Evolutionary conservation across 2,329 filamentous ascomycete genomes (phyloP), one percentile per base, ranked within the genome.

Genomic region (Verticillium klebahnii): DNA sequence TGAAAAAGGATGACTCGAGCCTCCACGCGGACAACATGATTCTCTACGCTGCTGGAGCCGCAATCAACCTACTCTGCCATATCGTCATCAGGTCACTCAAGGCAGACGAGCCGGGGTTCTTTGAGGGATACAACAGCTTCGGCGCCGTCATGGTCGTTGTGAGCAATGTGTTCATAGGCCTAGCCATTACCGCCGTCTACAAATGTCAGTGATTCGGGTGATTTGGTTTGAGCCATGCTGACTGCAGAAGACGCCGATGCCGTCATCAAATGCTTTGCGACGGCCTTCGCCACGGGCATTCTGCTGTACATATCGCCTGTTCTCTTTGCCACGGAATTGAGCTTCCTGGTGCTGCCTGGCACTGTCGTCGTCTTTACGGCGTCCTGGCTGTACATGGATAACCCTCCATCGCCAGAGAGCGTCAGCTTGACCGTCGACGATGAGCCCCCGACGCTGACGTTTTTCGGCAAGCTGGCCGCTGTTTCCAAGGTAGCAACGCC

Each of bases 111-210:
- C 71, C 70, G 5, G 65, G 67, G 25, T 68, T 68, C 63, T 66
- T 67, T n/a, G 57, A 65, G 25, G 67, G 67, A 19, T 68, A 67
- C 60, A 66, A 63, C 50, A 71, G 65, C 62, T 62, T 70, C 40
- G 68, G 66, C 5, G 71, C 72, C 17, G 64, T 70, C 62, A 66
- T 74, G 67, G 69, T 74, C 25, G 69, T 74, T 23, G 58, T 70
- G 19, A 73, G 70, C 63, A 74, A 73, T 56, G 71, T 73, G 54
- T 73, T 73, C 61, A 71, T 74, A 57, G 72, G 72, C 23, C 66
- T 74, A 25, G 72, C 71, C n/a, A 73, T 73, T 37, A 73, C 72
- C 17, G 71, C 70, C 5, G 72, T 74, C 5, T 74, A 74, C 64
- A 73, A 72, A 64, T 74, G 72, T 72, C 58, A 63, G 69, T 66